Conservation (phyloP, 495 filamentous ascomycete species). For the Podospora appendiculata region DNA sequence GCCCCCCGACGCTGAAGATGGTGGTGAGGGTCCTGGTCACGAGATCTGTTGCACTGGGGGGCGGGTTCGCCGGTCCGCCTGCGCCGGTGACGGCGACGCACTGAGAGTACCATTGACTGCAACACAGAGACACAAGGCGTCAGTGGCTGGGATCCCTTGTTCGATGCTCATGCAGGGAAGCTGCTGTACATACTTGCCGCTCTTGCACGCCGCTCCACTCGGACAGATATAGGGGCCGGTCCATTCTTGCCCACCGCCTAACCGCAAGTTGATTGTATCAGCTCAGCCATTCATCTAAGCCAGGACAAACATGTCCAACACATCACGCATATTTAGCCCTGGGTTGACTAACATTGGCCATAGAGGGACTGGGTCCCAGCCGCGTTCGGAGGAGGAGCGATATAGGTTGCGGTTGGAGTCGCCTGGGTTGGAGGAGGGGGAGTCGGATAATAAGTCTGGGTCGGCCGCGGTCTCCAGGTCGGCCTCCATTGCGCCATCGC, state of each 20-base stretch:
- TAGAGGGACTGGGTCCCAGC: constrained; percentile 8
- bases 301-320: background rate
- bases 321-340: background rate
- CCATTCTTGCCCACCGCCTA: constrained; percentile 15
- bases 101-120: constrained; percentile 18
- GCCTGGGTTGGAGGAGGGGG: background rate
- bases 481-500: constrained; percentile 3
- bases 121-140: background rate
- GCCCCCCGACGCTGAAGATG: constrained; percentile 14
- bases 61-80: background rate
- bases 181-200: constrained; percentile 10
- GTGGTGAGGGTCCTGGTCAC: constrained; percentile 13
- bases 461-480: background rate
- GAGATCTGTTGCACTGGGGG: background rate
- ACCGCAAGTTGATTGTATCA: too few species aligned
- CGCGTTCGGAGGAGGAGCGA: too few species aligned
- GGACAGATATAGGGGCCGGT: constrained; percentile 12
- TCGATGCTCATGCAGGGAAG: background rate
- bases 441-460: background rate
- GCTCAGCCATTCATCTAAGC: too few species aligned
- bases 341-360: constrained; percentile 12
- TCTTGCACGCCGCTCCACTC: constrained; percentile 13
- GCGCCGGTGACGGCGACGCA: constrained; percentile 9
- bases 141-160: background rate
- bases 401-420: background rate